Evolutionary conservation across 129 eudicot genomes (phyloP), one percentile per base, ranked within the genome.

Genomic region (Chrysanthemum seticuspe): DNA sequence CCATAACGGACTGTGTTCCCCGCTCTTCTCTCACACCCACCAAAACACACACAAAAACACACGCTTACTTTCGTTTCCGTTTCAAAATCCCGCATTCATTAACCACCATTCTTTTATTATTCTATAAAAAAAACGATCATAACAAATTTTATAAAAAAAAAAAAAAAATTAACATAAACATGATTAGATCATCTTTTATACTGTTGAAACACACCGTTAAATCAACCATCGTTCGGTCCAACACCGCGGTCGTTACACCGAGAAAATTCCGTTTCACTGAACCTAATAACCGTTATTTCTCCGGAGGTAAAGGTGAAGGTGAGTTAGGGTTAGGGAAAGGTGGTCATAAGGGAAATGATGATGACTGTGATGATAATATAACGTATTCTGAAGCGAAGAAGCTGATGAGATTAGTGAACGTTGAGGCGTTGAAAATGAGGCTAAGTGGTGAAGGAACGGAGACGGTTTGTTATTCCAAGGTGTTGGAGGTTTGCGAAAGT

Each of bases 341-440:
- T 45, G 2, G 58, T 31, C 59, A 18, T 10, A 50, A 47, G 51
- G 23, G 57, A 25, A 48, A 56, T 50, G 1, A 44, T 21, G 72
- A 21, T 8, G 36, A 31, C 1, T 15, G 23, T 56, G 44, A 50
- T 68, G 76, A 78, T 10, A 34, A 7, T 47, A 82, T 87, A 53
- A 74, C 98, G 81, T 79, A 74, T 66, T 69, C 69, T 53, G 98
- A 92, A 75, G 94, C 90, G 50, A 83, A 84, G 91, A 85, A 82
- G 70, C 76, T 92, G 81, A 87, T 92, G 94, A 82, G 96, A 65
- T 73, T 92, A 85, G 98, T 92, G 79, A 84, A 92, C 80, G 91
- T 89, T 27, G 94, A 87, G 76, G 87, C 85, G 58, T 66, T 92
- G 85, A 92, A 92, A 85, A 77, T 74, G 88, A 89, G 76, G 74